A percentile compares a stretch with the other conserved stretches of the same genome.
Evolutionary conservation across 169 alveolate genomes (phyloP).

Genomic region (Neospora caninum): DNA sequence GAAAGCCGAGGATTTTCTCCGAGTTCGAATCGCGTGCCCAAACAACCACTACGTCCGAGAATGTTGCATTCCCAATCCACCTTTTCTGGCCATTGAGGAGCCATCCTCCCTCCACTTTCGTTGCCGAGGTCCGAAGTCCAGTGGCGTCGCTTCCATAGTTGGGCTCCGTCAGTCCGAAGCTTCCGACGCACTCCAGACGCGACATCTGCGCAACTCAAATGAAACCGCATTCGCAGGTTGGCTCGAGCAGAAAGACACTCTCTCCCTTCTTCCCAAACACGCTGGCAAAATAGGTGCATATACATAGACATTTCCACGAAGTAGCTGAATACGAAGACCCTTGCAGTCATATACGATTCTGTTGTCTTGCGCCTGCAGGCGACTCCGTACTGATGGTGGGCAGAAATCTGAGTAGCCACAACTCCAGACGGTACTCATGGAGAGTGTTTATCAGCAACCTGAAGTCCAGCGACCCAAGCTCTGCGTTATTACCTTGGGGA

Average conservation of each 20-base stretch:
- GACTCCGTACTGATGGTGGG: no score
- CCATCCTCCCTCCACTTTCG: conserved; percentile 74
- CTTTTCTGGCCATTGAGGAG: conserved; percentile 82
- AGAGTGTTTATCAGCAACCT: no score
- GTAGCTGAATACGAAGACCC: no score
- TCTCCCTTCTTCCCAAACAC: background rate
- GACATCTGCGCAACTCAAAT: conserved; percentile 46
- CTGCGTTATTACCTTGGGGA: conserved; percentile 29
- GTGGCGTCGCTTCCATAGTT: conserved; percentile 87
- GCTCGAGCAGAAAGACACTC: background rate
- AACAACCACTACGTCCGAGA: conserved; percentile 75
- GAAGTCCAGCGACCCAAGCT: background rate
- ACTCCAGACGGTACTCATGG: no score
- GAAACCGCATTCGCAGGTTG: background rate
- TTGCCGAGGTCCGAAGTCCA: conserved; percentile 72
- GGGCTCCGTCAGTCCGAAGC: conserved; percentile 88
- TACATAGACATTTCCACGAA: background rate
- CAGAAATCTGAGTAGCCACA: no score
- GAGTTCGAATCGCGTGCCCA: conserved; percentile 82
- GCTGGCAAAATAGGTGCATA: background rate
- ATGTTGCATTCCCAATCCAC: conserved; percentile 87
- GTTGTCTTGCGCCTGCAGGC: no score
- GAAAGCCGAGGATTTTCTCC: conserved; percentile 76
- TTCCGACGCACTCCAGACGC: conserved; percentile 69
- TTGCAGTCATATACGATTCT: no score